Conservation (phyloP, 108 stramenopile species). For the Cyclotella choctawhatcheeana region DNA sequence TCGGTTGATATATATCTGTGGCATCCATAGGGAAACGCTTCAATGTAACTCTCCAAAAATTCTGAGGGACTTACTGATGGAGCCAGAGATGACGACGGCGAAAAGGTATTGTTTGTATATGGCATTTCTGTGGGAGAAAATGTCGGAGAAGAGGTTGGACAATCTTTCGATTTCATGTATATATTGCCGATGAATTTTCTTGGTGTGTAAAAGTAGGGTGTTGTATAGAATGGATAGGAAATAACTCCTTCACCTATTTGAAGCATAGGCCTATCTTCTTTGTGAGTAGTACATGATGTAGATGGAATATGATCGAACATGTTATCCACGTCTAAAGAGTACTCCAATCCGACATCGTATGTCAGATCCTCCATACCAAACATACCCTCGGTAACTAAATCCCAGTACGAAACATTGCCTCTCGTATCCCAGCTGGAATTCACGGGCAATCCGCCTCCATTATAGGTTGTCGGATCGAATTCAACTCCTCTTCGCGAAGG, state of each 20-base stretch:
- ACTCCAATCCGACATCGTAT: background rate
- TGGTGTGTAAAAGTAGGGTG: conserved; percentile 29
- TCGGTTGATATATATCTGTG: conserved; percentile 33
- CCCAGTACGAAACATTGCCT: conserved; percentile 26
- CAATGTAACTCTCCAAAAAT: background rate
- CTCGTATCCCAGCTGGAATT: conserved; percentile 26
- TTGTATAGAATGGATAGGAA: conserved; percentile 33
- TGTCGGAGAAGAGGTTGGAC: conserved; percentile 6
- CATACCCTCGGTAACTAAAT: conserved; percentile 8
- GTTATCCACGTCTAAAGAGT: background rate
- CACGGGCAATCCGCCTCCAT: conserved; percentile 15
- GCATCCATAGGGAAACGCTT: conserved; percentile 20
- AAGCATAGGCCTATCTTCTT: conserved; percentile 2
- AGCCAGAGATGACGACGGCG: background rate
- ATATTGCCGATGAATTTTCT: conserved; percentile 29
- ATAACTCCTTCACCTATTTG: conserved; percentile 39
- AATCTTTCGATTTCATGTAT: conserved; percentile 7
- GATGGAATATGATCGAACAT: background rate
- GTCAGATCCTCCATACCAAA: conserved; percentile 20
- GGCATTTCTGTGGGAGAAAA: background rate
- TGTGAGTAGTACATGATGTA: background rate
- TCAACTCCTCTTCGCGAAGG: conserved; percentile 12
- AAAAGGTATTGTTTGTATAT: background rate
- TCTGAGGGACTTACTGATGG: background rate
- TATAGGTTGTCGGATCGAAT: background rate